Conservation (phyloP, 2,329 filamentous ascomycete species). For the Cladobotryum protrusum region DNA sequence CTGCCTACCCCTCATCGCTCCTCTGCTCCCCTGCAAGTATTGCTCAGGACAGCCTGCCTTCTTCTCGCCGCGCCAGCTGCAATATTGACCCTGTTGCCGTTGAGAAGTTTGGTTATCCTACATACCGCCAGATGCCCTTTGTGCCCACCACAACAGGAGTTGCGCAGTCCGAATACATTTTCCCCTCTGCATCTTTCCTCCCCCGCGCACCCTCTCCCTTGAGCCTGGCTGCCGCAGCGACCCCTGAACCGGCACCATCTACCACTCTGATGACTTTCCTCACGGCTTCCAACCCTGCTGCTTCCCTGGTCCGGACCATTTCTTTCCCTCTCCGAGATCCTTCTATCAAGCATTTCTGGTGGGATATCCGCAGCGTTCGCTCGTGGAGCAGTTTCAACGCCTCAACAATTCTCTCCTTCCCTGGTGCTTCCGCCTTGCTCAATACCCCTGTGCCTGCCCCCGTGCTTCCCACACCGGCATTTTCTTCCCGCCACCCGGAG, state of each 20-base stretch:
- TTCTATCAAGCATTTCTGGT: constrained; percentile 84
- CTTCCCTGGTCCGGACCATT: constrained; percentile 73
- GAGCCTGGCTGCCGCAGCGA: constrained; percentile 28
- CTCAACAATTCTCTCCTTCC: constrained; percentile 63
- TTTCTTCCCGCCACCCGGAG: constrained; percentile 62
- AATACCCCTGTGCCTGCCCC: constrained; percentile 58
- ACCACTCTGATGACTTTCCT: constrained; percentile 76
- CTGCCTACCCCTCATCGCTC: constrained; percentile 39
- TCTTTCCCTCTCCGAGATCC: constrained; percentile 62
- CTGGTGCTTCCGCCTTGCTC: constrained; percentile 66
- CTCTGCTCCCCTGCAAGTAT: constrained; percentile 61
- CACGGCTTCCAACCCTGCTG: constrained; percentile 71
- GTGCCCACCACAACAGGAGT: constrained; percentile 16
- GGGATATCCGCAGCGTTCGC: constrained; percentile 84
- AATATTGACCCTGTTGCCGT: constrained; percentile 61
- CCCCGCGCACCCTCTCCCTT: constrained; percentile 42
- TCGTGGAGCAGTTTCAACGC: constrained; percentile 77
- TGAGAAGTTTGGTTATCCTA: constrained; percentile 73
- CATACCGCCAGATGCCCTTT: constrained; percentile 68
- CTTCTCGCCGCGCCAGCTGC: constrained; percentile 52
- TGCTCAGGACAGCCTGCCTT: constrained; percentile 32
- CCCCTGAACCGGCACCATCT: constrained; percentile 42
- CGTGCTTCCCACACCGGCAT: constrained; percentile 53
- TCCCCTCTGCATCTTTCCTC: constrained; percentile 32
- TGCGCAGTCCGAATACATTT: constrained; percentile 35